A percentile compares a stretch with the other conserved stretches of the same genome.
Evolutionary conservation across 139 green algal species (phyloP).

Genomic region (Chlamydomonas schloesseri): DNA sequence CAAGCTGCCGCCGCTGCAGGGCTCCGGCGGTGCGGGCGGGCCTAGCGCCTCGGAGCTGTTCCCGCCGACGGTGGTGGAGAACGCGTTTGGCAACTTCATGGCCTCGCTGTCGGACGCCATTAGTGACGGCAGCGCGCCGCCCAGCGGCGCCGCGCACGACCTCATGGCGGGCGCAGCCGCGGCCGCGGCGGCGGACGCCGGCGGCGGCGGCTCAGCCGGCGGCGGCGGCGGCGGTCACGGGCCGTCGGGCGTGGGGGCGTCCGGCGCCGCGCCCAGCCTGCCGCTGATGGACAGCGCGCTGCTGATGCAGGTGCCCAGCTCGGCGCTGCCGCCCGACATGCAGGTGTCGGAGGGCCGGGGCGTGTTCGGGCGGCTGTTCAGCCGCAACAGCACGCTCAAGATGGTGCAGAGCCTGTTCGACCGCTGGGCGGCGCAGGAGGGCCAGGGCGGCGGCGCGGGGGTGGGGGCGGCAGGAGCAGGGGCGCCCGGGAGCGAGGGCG

Average conservation of each 20-base stretch:
- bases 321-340: neutral
- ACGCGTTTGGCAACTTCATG: too few relatives aligned
- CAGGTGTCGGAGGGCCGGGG: neutral
- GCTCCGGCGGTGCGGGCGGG: too few relatives aligned
- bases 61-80: too few relatives aligned
- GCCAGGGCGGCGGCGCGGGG: neutral
- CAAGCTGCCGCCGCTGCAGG: too few relatives aligned
- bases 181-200: neutral
- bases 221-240: neutral
- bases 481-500: neutral
- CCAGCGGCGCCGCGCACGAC: neutral
- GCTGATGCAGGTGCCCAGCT: constrained; percentile 7
- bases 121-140: too few relatives aligned
- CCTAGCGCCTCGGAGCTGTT: too few relatives aligned
- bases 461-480: neutral
- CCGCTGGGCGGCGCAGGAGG: neutral
- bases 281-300: neutral
- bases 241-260: neutral
- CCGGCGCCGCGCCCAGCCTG: neutral
- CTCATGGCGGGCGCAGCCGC: too few relatives aligned
- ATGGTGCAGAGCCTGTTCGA: constrained; percentile 1
- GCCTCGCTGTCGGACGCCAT: too few relatives aligned
- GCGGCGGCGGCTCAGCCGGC: neutral
- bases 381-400: constrained; percentile 11
- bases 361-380: neutral